phyloP scores from a whole-genome alignment of 179 eudicot species.

The Drosera spatulata region DNA sequence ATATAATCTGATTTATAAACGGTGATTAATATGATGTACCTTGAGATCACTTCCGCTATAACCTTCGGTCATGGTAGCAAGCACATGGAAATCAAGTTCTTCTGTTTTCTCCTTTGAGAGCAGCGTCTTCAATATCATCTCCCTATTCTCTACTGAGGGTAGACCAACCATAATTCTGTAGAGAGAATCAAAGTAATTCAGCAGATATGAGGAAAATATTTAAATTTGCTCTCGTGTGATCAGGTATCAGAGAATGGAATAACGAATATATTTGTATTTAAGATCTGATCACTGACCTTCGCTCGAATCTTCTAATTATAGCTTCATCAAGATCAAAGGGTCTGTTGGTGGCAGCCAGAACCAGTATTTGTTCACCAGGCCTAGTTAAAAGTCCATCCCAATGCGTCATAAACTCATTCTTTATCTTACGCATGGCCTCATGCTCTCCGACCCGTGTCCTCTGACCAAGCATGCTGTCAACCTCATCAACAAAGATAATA shows the following conservation, averaged over 20 bases:
- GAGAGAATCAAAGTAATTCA: background rate
- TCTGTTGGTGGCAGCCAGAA: slow-evolving; percentile 93
- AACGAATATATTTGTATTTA: no score
- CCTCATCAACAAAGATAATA: slow-evolving; percentile 85
- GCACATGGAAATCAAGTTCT: slow-evolving; percentile 65
- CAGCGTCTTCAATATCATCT: slow-evolving; percentile 76
- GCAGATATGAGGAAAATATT: no score
- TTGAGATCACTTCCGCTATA: slow-evolving; percentile 93
- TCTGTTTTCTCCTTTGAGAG: slow-evolving; percentile 66
- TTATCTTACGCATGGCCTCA: slow-evolving; percentile 96
- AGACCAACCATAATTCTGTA: slow-evolving; percentile 83
- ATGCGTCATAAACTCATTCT: slow-evolving; percentile 91
- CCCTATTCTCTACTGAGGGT: slow-evolving; percentile 72
- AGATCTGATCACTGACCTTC: slow-evolving; percentile 39
- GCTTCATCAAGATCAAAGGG: slow-evolving; percentile 98
- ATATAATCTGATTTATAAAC: background rate
- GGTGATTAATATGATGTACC: slow-evolving; percentile 22
- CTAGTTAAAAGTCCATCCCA: slow-evolving; percentile 91
- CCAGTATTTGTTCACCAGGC: slow-evolving; percentile 78
- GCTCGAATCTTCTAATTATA: slow-evolving; percentile 91
- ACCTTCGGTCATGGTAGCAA: slow-evolving; percentile 89
- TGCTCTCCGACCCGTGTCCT: slow-evolving; percentile 91
- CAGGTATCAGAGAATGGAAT: no score
- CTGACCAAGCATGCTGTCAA: slow-evolving; percentile 96
- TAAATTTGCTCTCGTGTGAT: no score